phyloP scores from a whole-genome alignment of 495 filamentous ascomycete genomes.

The Elaphomyces granulatus region DNA sequence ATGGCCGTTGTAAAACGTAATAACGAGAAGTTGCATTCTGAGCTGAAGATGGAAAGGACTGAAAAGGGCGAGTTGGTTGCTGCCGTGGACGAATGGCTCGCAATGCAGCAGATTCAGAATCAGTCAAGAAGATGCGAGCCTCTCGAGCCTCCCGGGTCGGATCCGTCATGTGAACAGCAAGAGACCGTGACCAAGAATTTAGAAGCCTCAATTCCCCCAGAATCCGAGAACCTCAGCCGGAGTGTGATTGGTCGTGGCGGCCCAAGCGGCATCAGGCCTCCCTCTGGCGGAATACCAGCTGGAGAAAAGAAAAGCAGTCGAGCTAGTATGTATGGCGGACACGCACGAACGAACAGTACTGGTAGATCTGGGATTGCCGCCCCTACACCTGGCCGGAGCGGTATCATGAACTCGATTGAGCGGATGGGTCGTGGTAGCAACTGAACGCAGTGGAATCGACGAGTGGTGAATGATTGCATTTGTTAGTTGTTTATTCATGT shows the following conservation, averaged over 20 bases:
- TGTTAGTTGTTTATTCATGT: no score
- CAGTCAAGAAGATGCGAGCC: slow-evolving; percentile 2
- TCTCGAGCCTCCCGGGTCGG: slow-evolving; percentile 1
- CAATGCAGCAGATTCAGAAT: slow-evolving; percentile 30
- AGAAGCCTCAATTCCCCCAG: no score
- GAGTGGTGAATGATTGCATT: no score
- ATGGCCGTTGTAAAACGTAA: slow-evolving; percentile 48
- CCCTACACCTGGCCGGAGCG: slow-evolving; percentile 35
- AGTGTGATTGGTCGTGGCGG: slow-evolving; percentile 18
- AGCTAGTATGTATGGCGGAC: slow-evolving; percentile 12
- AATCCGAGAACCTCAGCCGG: slow-evolving; percentile 13
- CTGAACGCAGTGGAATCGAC: no score
- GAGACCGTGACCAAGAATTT: no score
- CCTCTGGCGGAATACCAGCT: slow-evolving; percentile 7
- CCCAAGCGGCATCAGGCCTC: slow-evolving; percentile 23
- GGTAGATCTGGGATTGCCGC: slow-evolving; percentile 31
- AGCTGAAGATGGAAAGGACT: slow-evolving; percentile 59
- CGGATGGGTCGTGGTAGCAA: slow-evolving; percentile 42
- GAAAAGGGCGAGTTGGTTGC: slow-evolving; percentile 93
- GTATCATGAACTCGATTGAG: slow-evolving; percentile 60
- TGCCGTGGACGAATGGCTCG: slow-evolving; percentile 81
- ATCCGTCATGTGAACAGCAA: slow-evolving; percentile 3
- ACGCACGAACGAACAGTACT: slow-evolving; percentile 26
- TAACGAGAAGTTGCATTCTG: slow-evolving; percentile 44
- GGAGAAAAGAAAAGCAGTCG: slow-evolving; percentile 18